Evolutionary conservation across 2,329 filamentous ascomycete species (phyloP).

Genomic region (Ramichloridium luteum): DNA sequence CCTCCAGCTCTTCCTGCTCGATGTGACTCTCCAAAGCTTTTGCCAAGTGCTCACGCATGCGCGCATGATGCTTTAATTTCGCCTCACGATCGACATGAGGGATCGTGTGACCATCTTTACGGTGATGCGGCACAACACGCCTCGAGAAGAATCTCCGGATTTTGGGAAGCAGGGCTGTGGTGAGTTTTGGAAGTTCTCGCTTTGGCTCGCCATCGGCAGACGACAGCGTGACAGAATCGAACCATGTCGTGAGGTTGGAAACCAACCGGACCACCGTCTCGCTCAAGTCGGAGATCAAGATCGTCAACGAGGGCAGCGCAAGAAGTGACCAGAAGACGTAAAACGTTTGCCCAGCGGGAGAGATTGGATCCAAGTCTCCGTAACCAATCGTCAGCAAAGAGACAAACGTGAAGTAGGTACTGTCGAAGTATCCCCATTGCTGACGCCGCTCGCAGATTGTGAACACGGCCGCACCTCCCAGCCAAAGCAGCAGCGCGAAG

Average conservation of each 20-base stretch:
- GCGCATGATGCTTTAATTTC: neutral
- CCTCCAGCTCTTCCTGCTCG: conserved; percentile 30
- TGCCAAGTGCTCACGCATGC: neutral
- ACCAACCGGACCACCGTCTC: conserved; percentile 43
- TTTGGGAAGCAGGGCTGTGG: conserved; percentile 23
- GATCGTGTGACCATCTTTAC: neutral
- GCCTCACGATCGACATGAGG: neutral
- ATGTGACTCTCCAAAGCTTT: conserved; percentile 18
- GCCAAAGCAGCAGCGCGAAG: conserved; percentile 33
- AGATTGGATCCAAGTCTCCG: conserved; percentile 36
- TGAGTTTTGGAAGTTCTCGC: too few relatives aligned
- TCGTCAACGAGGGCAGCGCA: conserved; percentile 43
- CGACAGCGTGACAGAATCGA: conserved; percentile 45
- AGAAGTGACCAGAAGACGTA: conserved; percentile 46
- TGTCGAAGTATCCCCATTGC: conserved; percentile 41
- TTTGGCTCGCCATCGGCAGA: conserved; percentile 38
- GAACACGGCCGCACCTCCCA: conserved; percentile 41
- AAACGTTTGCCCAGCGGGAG: conserved; percentile 42
- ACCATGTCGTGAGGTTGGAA: conserved; percentile 43
- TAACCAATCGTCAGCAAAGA: conserved; percentile 45
- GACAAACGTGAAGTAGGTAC: conserved; percentile 43
- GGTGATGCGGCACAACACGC: conserved; percentile 7
- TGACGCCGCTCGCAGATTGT: conserved; percentile 32
- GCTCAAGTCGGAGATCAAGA: conserved; percentile 43
- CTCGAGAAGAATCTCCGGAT: conserved; percentile 10